Percentiles rank a stretch among this genome's conserved stretches.
phyloP scores from a whole-genome alignment of 495 filamentous ascomycete species.

The Rusavskia elegans region DNA sequence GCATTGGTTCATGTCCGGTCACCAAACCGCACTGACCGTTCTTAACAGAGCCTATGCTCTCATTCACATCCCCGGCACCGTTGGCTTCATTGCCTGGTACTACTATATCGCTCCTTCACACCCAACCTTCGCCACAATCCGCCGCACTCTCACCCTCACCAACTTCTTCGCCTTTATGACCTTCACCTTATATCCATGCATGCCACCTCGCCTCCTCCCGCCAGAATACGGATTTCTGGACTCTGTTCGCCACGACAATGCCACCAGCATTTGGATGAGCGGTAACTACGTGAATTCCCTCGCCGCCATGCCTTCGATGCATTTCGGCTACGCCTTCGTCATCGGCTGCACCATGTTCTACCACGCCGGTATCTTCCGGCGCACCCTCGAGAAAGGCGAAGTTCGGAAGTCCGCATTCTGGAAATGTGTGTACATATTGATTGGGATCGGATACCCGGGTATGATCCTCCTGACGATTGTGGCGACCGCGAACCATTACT shows the following conservation, averaged over 20 bases:
- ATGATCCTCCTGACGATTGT: constrained; percentile 46
- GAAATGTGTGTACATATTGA: constrained; percentile 25
- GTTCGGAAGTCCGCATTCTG: constrained; percentile 21
- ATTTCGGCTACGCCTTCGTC: constrained; percentile 44
- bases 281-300: constrained; percentile 40
- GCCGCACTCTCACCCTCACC: constrained; percentile 46
- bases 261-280: constrained; percentile 42
- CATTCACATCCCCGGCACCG: constrained; percentile 51
- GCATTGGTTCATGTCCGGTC: constrained; percentile 41
- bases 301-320: constrained; percentile 42
- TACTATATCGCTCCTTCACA: constrained; percentile 43
- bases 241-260: constrained; percentile 45
- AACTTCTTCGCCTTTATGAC: constrained; percentile 45
- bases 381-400: constrained; percentile 29
- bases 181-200: constrained; percentile 47
- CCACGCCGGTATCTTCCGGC: constrained; percentile 36
- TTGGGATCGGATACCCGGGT: constrained; percentile 38
- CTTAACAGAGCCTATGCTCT: constrained; percentile 48
- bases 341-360: constrained; percentile 45
- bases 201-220: constrained; percentile 48
- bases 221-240: constrained; percentile 45
- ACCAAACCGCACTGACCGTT: constrained; percentile 36
- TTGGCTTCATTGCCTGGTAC: constrained; percentile 52
- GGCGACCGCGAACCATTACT: constrained; percentile 53
- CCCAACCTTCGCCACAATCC: constrained; percentile 37